phyloP scores from a whole-genome alignment of 768 basidiomycete genomes.

The Baorangia bicolor region DNA sequence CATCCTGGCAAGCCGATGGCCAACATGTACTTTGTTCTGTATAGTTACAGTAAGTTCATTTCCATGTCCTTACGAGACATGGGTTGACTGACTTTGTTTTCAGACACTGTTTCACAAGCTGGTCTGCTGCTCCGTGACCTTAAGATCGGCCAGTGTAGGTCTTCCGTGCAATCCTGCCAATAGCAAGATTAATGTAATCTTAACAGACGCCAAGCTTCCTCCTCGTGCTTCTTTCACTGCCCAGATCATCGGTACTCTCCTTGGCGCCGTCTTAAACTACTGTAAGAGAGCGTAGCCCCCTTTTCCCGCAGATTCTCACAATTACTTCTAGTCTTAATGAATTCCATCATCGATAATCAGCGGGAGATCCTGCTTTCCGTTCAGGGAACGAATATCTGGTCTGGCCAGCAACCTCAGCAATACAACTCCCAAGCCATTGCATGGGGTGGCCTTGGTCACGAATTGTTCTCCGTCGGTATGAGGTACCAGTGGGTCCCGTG shows the following conservation, averaged over 20 bases:
- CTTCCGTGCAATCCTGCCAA: background rate
- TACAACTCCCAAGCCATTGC: constrained; percentile 37
- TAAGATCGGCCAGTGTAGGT: constrained; percentile 39
- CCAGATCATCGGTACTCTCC: constrained; percentile 54
- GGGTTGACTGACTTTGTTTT: constrained; percentile 35
- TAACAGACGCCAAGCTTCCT: constrained; percentile 49
- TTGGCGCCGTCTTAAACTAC: constrained; percentile 50
- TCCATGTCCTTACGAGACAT: constrained; percentile 29
- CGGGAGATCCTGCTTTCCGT: constrained; percentile 50
- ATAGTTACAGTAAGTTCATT: constrained; percentile 41
- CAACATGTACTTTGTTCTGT: constrained; percentile 46
- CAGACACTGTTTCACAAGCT: constrained; percentile 52
- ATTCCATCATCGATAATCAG: constrained; percentile 52
- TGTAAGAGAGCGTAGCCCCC: constrained; percentile 23
- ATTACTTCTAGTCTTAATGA: constrained; percentile 52
- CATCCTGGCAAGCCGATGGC: constrained; percentile 40
- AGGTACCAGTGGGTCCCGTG: constrained; percentile 43
- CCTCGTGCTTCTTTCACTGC: constrained; percentile 63
- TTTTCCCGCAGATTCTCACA: background rate
- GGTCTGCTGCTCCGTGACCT: constrained; percentile 55
- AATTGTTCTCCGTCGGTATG: constrained; percentile 33
- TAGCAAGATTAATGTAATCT: constrained; percentile 35
- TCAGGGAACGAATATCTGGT: constrained; percentile 47
- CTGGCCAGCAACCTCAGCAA: constrained; percentile 30
- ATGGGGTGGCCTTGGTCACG: constrained; percentile 39